Conservation (phyloP, 768 basidiomycete species). For the Scleroderma citrinum region DNA sequence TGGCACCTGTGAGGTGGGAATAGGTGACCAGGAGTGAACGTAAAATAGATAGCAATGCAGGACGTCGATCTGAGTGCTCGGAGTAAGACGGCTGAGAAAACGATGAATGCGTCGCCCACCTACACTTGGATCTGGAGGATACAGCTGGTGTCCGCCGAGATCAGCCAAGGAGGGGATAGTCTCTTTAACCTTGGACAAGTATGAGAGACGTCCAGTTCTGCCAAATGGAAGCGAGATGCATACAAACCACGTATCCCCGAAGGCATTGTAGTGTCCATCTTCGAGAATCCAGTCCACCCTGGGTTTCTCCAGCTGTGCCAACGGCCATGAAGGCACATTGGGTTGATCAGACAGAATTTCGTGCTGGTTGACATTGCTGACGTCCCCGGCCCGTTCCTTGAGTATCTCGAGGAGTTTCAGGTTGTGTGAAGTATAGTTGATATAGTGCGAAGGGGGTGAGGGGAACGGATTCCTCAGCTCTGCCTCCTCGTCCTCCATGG, state of each 20-base stretch:
- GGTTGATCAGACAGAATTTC: conserved; percentile 62
- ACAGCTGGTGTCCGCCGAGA: conserved; percentile 73
- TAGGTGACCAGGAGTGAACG: conserved; percentile 77
- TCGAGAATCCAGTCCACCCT: conserved; percentile 88
- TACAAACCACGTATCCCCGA: conserved; percentile 90
- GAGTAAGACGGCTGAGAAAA: conserved; percentile 2
- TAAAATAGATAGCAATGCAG: conserved; percentile 64
- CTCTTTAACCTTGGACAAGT: conserved; percentile 62
- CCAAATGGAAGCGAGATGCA: conserved; percentile 24
- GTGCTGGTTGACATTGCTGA: conserved; percentile 45
- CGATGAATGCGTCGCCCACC: conserved; percentile 37
- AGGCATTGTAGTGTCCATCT: conserved; percentile 75
- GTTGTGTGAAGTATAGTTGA: conserved; percentile 70
- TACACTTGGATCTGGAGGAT: conserved; percentile 62
- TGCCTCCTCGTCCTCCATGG: conserved; percentile 49
- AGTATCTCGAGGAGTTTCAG: conserved; percentile 61
- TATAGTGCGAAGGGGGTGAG: conserved; percentile 81
- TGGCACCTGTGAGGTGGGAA: conserved; percentile 62
- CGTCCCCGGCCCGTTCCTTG: conserved; percentile 43
- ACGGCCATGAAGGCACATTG: conserved; percentile 74
- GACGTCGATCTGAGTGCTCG: conserved; percentile 59
- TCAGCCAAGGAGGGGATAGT: conserved; percentile 78
- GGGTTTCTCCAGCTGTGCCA: conserved; percentile 75
- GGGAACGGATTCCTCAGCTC: conserved; percentile 86
- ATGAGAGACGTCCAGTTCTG: conserved; percentile 12